Percentiles rank a stretch among this genome's conserved stretches.
Evolutionary conservation across 257 asterid genomes (phyloP).

Genomic region (Ajuga chamaepitys): DNA sequence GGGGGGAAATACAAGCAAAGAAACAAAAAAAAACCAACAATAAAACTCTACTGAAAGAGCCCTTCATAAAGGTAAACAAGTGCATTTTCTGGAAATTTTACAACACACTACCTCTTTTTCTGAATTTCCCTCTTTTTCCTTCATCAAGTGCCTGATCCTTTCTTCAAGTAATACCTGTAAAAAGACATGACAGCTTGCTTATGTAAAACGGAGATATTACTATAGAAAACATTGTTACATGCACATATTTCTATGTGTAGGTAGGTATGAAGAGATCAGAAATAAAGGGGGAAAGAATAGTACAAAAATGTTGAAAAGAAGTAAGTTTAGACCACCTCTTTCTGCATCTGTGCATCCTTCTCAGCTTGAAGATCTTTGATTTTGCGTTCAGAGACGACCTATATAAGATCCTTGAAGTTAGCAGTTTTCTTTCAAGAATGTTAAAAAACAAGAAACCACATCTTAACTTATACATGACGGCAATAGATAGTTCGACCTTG

Average conservation of each 20-base stretch:
- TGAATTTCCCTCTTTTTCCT: constrained; percentile 37
- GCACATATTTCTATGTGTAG: not conserved
- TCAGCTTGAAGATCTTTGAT: constrained; percentile 36
- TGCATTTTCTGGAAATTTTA: not conserved
- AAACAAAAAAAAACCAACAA: not conserved
- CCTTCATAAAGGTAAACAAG: constrained; percentile 5
- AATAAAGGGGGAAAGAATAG: not conserved
- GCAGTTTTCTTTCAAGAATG: constrained; percentile 12
- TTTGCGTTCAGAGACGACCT: constrained; percentile 40
- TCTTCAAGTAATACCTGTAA: constrained; percentile 44
- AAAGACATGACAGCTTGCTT: constrained; percentile 8
- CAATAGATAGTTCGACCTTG: constrained; percentile 8
- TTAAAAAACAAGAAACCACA: constrained; percentile 1
- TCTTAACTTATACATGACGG: not conserved
- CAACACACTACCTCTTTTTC: constrained; percentile 44
- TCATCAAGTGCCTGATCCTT: constrained; percentile 33
- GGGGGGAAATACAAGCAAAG: not conserved
- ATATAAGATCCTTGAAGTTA: constrained; percentile 25
- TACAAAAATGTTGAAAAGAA: not conserved
- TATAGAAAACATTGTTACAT: not conserved
- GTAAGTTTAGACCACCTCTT: constrained; percentile 31
- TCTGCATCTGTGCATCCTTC: constrained; percentile 34
- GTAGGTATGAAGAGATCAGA: not conserved
- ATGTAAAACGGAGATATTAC: not conserved
- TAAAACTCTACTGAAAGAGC: constrained; percentile 1